These are phyloP conservation scores for Parastagonospora nodorum DNA, from an alignment of 2,329 filamentous ascomycete genomes.

Conservation along the genomic window DNA sequence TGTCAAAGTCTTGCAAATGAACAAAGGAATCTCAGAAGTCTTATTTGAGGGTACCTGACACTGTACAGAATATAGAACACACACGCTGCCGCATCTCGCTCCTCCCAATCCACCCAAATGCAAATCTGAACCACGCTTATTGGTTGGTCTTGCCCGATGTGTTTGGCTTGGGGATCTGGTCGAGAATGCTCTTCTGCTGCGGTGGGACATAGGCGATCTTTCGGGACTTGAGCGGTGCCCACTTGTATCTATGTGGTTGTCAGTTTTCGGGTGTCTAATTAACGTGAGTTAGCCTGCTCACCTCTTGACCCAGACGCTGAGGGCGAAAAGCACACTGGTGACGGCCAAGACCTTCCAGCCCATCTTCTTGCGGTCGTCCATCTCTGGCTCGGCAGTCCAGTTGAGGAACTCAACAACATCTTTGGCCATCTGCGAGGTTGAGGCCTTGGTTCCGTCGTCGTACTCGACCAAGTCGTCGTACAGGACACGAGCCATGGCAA, in stretches of 20 bases:
- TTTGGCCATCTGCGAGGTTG: conserved; percentile 99
- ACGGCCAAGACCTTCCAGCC: conserved; percentile 93
- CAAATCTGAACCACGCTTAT: conserved; percentile 23
- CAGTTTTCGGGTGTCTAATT: conserved; percentile 16
- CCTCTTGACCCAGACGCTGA: conserved; percentile 98
- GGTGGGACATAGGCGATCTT: conserved; percentile 90
- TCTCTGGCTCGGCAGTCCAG: conserved; percentile 98
- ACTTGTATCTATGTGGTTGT: conserved; percentile 75
- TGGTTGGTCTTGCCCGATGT: conserved; percentile 41
- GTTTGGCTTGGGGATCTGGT: conserved; percentile 39
- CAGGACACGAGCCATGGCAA: conserved; percentile 97
- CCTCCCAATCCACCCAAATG: conserved; percentile 22
- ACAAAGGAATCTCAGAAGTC: conserved; percentile 37
- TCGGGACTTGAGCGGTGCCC: conserved; percentile 92
- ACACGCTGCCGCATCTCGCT: conserved; percentile 34
- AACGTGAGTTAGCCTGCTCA: conserved; percentile 30
- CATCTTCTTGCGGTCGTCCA: conserved; percentile 99
- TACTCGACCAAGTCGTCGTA: conserved; percentile 98
- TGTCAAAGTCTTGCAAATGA: conserved; percentile 30
- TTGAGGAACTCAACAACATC: conserved; percentile 98
- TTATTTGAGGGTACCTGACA: conserved; percentile 44
- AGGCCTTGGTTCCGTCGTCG: conserved; percentile 92
- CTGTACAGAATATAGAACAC: conserved; percentile 48
- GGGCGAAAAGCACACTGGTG: conserved; percentile 75
- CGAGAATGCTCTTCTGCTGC: conserved; percentile 34